phyloP scores from a whole-genome alignment of 306 rosid genomes.

The Canavalia ensiformis region DNA sequence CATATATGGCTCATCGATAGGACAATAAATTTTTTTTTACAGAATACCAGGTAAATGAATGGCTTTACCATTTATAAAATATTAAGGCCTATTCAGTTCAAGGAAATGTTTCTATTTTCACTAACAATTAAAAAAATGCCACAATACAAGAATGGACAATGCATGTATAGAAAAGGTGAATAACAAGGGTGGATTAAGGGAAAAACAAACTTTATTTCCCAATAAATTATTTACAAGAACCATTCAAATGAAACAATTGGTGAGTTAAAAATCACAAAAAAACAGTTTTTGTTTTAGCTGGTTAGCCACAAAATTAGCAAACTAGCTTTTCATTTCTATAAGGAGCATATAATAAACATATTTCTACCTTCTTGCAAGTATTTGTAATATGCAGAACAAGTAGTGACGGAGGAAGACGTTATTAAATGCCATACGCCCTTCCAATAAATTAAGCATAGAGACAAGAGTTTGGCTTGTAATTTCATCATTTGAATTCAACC shows the following conservation, averaged over 20 bases:
- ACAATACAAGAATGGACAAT: slow-evolving; percentile 19
- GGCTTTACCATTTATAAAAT: neutral
- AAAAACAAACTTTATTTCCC: neutral
- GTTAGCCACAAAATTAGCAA: neutral
- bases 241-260: neutral
- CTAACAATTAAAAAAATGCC: neutral
- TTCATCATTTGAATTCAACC: slow-evolving; percentile 60
- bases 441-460: slow-evolving; percentile 78
- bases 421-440: slow-evolving; percentile 81
- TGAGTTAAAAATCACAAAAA: slow-evolving; percentile 13
- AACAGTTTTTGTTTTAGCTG: neutral
- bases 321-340: slow-evolving; percentile 25
- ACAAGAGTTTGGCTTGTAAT: slow-evolving; percentile 70
- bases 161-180: neutral
- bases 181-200: neutral
- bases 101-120: neutral
- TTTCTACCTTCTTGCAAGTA: slow-evolving; percentile 84
- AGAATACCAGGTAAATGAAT: slow-evolving; percentile 11
- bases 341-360: slow-evolving; percentile 8
- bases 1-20: neutral
- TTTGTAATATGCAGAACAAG: slow-evolving; percentile 89
- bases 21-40: neutral
- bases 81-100: neutral
- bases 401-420: slow-evolving; percentile 87
- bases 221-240: neutral